Evolutionary conservation across 106 monocot species (phyloP).

Genomic region (Allium cepa): DNA sequence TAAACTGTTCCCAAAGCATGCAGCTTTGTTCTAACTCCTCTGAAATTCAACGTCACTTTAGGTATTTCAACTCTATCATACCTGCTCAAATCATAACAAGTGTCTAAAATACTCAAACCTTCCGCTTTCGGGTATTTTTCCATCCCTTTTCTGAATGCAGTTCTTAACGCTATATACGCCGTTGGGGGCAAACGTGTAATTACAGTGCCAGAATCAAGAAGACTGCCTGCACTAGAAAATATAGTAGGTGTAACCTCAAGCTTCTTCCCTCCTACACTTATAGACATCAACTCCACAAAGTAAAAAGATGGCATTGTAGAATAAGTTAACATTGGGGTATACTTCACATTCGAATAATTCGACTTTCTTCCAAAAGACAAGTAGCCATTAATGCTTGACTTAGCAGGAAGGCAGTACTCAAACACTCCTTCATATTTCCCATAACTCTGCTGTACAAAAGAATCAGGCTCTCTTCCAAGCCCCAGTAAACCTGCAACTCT

Average conservation of each 20-base stretch:
- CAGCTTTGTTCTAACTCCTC: conserved; percentile 30
- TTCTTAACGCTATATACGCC: conserved; percentile 28
- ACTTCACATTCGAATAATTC: background rate
- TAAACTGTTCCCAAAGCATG: conserved; percentile 24
- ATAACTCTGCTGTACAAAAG: conserved; percentile 6
- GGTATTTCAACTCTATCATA: conserved; percentile 22
- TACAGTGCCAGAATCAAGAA: background rate
- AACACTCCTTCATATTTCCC: conserved; percentile 9
- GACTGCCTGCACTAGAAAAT: conserved; percentile 24
- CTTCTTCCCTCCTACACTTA: background rate
- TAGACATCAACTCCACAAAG: conserved; percentile 6
- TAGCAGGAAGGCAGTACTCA: conserved; percentile 21
- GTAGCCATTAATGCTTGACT: conserved; percentile 4
- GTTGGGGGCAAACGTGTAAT: conserved; percentile 30
- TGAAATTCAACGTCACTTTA: conserved; percentile 27
- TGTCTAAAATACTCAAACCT: conserved; percentile 46
- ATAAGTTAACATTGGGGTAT: conserved; percentile 9
- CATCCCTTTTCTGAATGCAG: conserved; percentile 24
- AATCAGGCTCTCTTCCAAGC: conserved; percentile 9
- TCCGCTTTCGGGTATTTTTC: conserved; percentile 32
- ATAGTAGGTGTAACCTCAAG: background rate
- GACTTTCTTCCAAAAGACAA: conserved; percentile 10
- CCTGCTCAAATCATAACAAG: conserved; percentile 52
- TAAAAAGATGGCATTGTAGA: background rate
- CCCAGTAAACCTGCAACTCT: conserved; percentile 11